These are phyloP conservation scores for Talaromyces atroroseus DNA, from an alignment of 2,329 filamentous ascomycete genomes.

Conservation along the genomic window DNA sequence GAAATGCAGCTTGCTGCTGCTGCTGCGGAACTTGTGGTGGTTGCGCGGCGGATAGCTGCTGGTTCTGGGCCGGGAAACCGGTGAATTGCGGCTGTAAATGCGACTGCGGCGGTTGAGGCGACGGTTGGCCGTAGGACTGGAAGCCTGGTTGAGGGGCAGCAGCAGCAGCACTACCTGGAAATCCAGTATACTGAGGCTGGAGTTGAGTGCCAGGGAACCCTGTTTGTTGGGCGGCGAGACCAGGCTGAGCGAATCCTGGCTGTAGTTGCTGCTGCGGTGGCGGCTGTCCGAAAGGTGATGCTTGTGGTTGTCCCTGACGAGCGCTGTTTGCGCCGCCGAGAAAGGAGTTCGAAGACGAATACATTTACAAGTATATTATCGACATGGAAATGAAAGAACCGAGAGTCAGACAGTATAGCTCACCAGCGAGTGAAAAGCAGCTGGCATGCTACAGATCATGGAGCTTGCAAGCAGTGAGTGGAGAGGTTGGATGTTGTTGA, in stretches of 20 bases:
- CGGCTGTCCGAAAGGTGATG: slow-evolving; percentile 44
- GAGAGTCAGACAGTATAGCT: not conserved
- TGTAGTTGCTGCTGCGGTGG: slow-evolving; percentile 39
- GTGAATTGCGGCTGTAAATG: slow-evolving; percentile 58
- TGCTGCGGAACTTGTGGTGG: slow-evolving; percentile 19
- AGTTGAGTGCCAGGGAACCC: slow-evolving; percentile 49
- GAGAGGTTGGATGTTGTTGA: not conserved
- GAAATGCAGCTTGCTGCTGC: slow-evolving; percentile 24
- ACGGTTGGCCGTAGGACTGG: slow-evolving; percentile 23
- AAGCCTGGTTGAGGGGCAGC: slow-evolving; percentile 34
- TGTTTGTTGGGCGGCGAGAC: slow-evolving; percentile 51
- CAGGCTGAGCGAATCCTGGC: slow-evolving; percentile 38
- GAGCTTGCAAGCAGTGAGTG: not conserved
- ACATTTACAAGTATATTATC: slow-evolving; percentile 56
- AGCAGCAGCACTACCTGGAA: slow-evolving; percentile 45
- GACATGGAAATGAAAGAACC: slow-evolving; percentile 7
- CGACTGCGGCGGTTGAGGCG: slow-evolving; percentile 34
- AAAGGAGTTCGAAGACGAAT: slow-evolving; percentile 81
- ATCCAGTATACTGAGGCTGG: slow-evolving; percentile 66
- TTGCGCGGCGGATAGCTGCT: slow-evolving; percentile 16
- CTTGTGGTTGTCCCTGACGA: slow-evolving; percentile 56
- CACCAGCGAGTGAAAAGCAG: not conserved
- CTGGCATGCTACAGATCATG: slow-evolving; percentile 7
- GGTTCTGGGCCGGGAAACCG: slow-evolving; percentile 45
- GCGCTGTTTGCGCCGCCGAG: slow-evolving; percentile 72